Evolutionary conservation across 331 rosid genomes (phyloP), one percentile per base, ranked within the genome.

Genomic region (Malus hybrid): DNA sequence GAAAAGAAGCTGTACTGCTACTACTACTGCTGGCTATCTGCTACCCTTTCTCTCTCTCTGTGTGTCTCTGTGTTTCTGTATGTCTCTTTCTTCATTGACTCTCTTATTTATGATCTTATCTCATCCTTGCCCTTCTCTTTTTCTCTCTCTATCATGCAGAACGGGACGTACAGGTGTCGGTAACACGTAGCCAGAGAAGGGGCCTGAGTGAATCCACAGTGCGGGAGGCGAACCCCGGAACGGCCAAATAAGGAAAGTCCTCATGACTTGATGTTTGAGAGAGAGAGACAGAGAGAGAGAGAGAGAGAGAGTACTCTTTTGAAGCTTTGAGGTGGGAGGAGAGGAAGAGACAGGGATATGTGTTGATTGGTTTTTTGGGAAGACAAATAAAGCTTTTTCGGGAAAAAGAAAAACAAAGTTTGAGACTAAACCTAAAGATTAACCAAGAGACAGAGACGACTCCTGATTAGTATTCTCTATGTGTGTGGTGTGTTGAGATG

Each of bases 121-220:
- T 73, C 84, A 32, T 7, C 50, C 34, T 11, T 1, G 63, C 7
- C 24, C 24, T 58, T 28, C 50, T 82, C 16, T 42, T 29, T 70
- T 65, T 64, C 28, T 5, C 30, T 52, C 55, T 28, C 55, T 30
- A 42, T 79, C 84, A 80, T 85, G 91, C 84, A 84, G 70, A 29
- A n/a, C 5, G 6, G 11, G 56, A 73, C 64, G 85, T 80, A 64
- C 58, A 48, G 78, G 14, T 63, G 77, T 44, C 80, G 30, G 32
- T 20, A 80, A 78, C 83, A 81, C 78, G 67, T 50, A 26, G 72
- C 71, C 80, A 63, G 72, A 73, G 46, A 66, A 42, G 19, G 13
- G 10, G 19, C 46, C 69, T 18, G 69, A 33, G 46, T 1, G 33
- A 28, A 32, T 63, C 67, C 22, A 63, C 22, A 7, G 67, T 63